phyloP scores from a whole-genome alignment of 2,329 filamentous ascomycete genomes.

The Paramyrothecium sp. region DNA sequence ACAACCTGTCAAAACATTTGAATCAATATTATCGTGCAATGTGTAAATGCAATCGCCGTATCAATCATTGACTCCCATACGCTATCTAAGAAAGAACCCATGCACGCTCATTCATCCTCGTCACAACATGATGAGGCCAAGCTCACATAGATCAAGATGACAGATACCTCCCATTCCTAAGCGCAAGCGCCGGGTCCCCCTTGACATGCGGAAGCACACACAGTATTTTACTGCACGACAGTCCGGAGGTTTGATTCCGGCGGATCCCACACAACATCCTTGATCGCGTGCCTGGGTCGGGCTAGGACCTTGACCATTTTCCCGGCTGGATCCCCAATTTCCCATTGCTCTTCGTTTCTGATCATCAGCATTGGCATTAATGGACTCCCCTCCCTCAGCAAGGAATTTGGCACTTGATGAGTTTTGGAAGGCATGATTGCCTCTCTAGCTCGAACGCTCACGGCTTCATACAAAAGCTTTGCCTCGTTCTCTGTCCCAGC shows the following conservation, averaged over 20 bases:
- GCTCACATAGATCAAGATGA: no score
- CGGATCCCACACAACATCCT: background rate
- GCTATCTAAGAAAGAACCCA: no score
- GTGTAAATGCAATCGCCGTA: no score
- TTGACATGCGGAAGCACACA: no score
- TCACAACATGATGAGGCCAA: no score
- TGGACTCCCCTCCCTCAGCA: background rate
- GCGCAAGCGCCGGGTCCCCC: no score
- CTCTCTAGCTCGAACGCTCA: background rate
- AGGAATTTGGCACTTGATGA: no score
- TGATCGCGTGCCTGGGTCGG: background rate
- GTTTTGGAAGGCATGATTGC: background rate
- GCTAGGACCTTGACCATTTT: background rate
- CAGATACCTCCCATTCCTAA: no score
- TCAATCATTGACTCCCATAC: no score
- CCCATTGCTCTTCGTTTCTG: background rate
- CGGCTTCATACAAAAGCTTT: background rate
- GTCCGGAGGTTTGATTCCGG: background rate
- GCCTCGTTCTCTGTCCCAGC: background rate
- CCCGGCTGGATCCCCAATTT: background rate
- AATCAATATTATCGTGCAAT: no score
- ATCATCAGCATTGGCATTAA: background rate
- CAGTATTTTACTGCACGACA: background rate
- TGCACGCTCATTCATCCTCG: no score
- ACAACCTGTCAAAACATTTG: no score